A percentile compares a stretch with the other conserved stretches of the same genome.
phyloP scores from a whole-genome alignment of 768 basidiomycete genomes.

The Sporobolomyces phaffii region DNA sequence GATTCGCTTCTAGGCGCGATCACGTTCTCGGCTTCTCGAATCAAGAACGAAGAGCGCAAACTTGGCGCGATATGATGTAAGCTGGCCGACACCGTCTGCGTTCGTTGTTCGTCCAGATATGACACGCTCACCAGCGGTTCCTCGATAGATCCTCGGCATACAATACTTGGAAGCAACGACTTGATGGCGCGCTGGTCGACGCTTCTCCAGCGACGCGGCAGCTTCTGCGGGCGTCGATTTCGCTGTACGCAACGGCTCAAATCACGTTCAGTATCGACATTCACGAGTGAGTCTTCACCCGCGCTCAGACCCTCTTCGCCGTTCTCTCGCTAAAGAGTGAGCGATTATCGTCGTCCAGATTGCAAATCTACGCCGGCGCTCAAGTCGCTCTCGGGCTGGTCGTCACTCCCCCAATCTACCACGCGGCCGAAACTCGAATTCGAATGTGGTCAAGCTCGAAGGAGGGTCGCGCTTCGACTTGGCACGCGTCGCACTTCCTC shows the following conservation, averaged over 20 bases:
- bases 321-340: too few species aligned
- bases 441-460: conserved; percentile 24
- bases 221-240: conserved; percentile 39
- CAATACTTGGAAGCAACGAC: conserved; percentile 41
- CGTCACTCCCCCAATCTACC: conserved; percentile 31
- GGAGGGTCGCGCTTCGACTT: conserved; percentile 34
- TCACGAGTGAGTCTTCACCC: conserved; percentile 29
- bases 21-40: conserved; percentile 39
- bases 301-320: background rate
- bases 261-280: conserved; percentile 41
- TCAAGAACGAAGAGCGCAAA: conserved; percentile 33
- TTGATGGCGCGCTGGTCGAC: conserved; percentile 36
- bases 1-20: conserved; percentile 24
- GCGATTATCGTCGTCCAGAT: too few species aligned
- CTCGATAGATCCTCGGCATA: conserved; percentile 32
- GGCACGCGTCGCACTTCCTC: conserved; percentile 41
- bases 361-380: conserved; percentile 42
- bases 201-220: conserved; percentile 35
- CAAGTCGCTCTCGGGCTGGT: conserved; percentile 35
- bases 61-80: conserved; percentile 41
- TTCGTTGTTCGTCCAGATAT: background rate
- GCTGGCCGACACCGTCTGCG: background rate
- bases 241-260: conserved; percentile 40
- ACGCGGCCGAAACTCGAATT: conserved; percentile 33
- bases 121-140: background rate